Percentiles rank a stretch among this genome's conserved stretches.
Evolutionary conservation across 1,284 basidiomycete genomes (phyloP).

Genomic region (Ustilago nuda): DNA sequence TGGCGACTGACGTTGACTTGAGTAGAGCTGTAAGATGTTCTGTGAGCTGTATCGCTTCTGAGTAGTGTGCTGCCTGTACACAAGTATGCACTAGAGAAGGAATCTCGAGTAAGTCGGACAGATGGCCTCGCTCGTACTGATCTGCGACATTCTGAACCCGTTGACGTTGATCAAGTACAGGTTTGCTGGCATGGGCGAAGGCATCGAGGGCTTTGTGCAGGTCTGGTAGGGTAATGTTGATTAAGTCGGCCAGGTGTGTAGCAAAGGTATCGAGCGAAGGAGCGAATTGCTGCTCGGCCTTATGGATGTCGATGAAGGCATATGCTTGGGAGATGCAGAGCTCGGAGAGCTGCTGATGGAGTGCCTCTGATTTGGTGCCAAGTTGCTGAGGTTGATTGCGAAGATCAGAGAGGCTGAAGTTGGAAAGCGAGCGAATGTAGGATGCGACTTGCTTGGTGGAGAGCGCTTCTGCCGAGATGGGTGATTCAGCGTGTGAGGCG

Average conservation of each 20-base stretch:
- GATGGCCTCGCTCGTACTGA: conserved; percentile 79
- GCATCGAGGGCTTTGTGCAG: conserved; percentile 32
- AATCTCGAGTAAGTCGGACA: conserved; percentile 88
- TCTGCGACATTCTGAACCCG: conserved; percentile 37
- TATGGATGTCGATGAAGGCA: conserved; percentile 46
- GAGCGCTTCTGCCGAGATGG: conserved; percentile 25
- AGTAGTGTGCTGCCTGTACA: conserved; percentile 87
- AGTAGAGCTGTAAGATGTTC: conserved; percentile 75
- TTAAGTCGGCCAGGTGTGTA: conserved; percentile 23
- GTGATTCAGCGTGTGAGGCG: conserved; percentile 13
- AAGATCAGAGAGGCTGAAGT: conserved; percentile 39
- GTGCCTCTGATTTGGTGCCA: conserved; percentile 29
- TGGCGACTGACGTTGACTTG: neutral
- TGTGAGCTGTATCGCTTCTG: conserved; percentile 85
- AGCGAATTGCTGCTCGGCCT: conserved; percentile 43
- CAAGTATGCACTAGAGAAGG: conserved; percentile 90
- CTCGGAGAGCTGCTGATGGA: conserved; percentile 46
- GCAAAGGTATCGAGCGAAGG: conserved; percentile 34
- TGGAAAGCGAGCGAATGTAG: conserved; percentile 51
- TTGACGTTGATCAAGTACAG: conserved; percentile 25
- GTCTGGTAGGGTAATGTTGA: conserved; percentile 25
- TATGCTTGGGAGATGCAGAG: conserved; percentile 55
- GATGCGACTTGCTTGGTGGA: conserved; percentile 29
- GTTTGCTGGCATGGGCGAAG: conserved; percentile 24
- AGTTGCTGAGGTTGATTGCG: conserved; percentile 44